These are phyloP conservation scores for Plenodomus lindquistii DNA, from an alignment of 2,329 filamentous ascomycete species.

Conservation along the genomic window DNA sequence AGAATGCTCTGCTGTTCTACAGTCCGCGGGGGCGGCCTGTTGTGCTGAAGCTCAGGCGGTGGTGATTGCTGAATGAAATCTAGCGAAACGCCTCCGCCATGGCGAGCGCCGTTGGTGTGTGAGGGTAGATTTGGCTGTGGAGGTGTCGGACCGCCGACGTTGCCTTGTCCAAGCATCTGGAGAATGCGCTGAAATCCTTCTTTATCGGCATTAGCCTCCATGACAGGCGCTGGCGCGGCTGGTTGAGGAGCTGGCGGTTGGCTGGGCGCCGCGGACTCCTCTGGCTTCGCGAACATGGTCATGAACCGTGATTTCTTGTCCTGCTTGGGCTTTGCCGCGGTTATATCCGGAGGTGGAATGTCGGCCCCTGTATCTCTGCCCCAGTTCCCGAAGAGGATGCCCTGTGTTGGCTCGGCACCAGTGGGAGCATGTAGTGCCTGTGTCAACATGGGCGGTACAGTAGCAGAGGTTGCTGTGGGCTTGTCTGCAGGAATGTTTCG, in stretches of 20 bases:
- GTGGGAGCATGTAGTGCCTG: slow-evolving; percentile 58
- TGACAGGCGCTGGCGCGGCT: slow-evolving; percentile 31
- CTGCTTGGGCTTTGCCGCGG: slow-evolving; percentile 54
- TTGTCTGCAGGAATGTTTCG: slow-evolving; percentile 26
- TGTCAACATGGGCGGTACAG: slow-evolving; percentile 47
- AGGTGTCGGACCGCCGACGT: slow-evolving; percentile 20
- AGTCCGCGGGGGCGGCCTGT: slow-evolving; percentile 29
- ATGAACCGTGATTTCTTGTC: slow-evolving; percentile 83
- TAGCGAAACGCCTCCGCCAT: slow-evolving; percentile 34
- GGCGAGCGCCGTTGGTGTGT: slow-evolving; percentile 33
- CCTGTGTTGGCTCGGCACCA: slow-evolving; percentile 68
- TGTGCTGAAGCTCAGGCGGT: slow-evolving; percentile 32
- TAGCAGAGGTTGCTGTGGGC: slow-evolving; percentile 20
- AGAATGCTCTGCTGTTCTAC: slow-evolving; percentile 42
- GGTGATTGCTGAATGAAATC: slow-evolving; percentile 39
- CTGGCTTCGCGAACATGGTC: slow-evolving; percentile 63
- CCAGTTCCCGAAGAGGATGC: slow-evolving; percentile 75
- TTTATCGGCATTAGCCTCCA: slow-evolving; percentile 67
- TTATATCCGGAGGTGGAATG: slow-evolving; percentile 25
- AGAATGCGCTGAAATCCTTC: slow-evolving; percentile 84
- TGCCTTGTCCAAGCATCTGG: slow-evolving; percentile 70
- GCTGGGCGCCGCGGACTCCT: slow-evolving; percentile 30
- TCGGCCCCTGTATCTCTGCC: slow-evolving; percentile 55
- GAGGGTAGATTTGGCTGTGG: slow-evolving; percentile 23
- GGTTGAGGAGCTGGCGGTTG: slow-evolving; percentile 18